Conservation (phyloP, 2,329 filamentous ascomycete species). For the Ophiostoma quercus region DNA sequence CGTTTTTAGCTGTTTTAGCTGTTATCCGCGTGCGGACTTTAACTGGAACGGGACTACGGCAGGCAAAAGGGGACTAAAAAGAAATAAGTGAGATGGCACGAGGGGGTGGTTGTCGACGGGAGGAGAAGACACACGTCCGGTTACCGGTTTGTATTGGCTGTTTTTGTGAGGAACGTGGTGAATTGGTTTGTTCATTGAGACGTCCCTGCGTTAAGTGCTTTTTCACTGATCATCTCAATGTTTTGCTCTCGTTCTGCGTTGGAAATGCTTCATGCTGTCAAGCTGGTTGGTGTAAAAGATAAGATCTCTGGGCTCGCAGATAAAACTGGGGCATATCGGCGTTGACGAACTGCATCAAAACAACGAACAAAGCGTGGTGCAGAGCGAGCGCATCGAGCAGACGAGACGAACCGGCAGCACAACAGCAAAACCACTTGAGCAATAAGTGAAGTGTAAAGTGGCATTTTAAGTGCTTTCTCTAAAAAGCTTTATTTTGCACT, state of each 20-base stretch:
- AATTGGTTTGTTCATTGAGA: background rate
- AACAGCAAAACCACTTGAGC: background rate
- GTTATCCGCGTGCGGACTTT: background rate
- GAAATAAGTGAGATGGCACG: constrained; percentile 1
- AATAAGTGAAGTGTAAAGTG: background rate
- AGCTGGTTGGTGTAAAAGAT: background rate
- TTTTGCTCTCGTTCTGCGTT: background rate
- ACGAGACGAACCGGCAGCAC: background rate
- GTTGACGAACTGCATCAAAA: background rate
- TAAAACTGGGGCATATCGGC: background rate
- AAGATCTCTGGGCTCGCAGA: background rate
- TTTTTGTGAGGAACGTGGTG: background rate
- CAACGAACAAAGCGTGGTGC: background rate
- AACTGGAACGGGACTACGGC: constrained; percentile 4
- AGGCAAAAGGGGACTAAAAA: background rate
- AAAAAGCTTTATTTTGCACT: background rate
- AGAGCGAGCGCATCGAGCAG: background rate
- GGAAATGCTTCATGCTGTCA: background rate
- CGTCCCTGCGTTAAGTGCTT: background rate
- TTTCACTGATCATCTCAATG: background rate
- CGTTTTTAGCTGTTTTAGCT: background rate
- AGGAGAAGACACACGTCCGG: constrained; percentile 9
- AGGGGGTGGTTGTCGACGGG: background rate
- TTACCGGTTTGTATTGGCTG: background rate
- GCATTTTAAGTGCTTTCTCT: background rate